A percentile compares a stretch with the other conserved stretches of the same genome.
Conservation (phyloP, 495 filamentous ascomycete species). For the Lophiostoma macrostomum region DNA sequence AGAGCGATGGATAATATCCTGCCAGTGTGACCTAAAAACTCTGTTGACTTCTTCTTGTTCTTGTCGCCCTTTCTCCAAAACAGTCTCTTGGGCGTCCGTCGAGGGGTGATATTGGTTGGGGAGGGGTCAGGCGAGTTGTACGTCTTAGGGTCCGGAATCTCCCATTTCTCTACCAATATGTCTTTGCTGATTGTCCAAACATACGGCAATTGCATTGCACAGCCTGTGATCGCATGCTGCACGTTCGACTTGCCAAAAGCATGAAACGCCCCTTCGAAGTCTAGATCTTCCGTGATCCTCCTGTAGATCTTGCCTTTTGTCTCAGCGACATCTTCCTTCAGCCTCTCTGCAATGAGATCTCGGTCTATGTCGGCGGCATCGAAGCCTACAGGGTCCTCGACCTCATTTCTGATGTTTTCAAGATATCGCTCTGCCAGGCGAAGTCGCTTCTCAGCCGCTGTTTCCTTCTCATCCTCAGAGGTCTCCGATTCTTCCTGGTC, state of each 20-base stretch:
- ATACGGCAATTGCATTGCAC: conserved; percentile 74
- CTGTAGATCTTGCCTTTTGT: conserved; percentile 87
- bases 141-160: conserved; percentile 50
- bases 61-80: conserved; percentile 49
- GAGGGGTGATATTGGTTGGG: conserved; percentile 61
- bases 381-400: conserved; percentile 67
- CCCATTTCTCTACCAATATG: conserved; percentile 81
- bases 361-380: conserved; percentile 90
- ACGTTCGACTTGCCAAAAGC: conserved; percentile 69
- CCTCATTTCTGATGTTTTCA: conserved; percentile 80
- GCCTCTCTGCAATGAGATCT: conserved; percentile 82
- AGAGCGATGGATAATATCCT: conserved; percentile 79
- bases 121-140: conserved; percentile 52
- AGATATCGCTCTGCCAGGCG: conserved; percentile 91
- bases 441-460: conserved; percentile 79
- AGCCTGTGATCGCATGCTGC: conserved; percentile 69
- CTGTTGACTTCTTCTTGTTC: conserved; percentile 55
- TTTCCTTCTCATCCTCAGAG: conserved; percentile 67
- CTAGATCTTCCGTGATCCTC: conserved; percentile 65
- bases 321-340: conserved; percentile 92
- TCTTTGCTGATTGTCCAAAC: conserved; percentile 88
- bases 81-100: conserved; percentile 69
- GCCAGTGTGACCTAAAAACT: conserved; percentile 70
- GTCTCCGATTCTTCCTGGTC: conserved; percentile 52
- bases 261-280: conserved; percentile 59